Base-by-base conservation (phyloP, 208 protist species). In the Trypanosoma caninum region DNA sequence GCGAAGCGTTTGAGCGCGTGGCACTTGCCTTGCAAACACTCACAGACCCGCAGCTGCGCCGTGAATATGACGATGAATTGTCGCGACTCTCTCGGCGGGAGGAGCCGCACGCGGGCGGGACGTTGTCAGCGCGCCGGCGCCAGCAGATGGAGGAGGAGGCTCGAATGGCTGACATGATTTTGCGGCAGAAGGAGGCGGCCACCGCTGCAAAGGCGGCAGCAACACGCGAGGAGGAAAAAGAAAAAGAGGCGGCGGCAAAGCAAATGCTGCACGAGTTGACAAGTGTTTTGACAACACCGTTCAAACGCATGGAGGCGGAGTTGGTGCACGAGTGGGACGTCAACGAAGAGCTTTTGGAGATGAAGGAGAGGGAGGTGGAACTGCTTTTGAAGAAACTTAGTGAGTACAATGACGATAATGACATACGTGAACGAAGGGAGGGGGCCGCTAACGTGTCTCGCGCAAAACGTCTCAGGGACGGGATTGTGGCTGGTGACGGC, bases 321-420 rank as follows among this genome's bases (percentile, higher is more conserved):
- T 42, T 94, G 22, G 69, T 94, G 27, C 68, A 74, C 13, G 83
- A 89, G 34, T 91, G 83, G 82, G 79, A 91, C 47, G 76, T 94
- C 18, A 78, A 87, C 34, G 76, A 69, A 51, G 83, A 87, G 2
- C 58, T 87, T 44, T 61, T 94, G 38, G 44, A 22, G n/a, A 77
- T 85, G 70, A 94, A 91, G 56, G 58, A 61, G 33, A 28, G 31
- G 25, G 87, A 94, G 23, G 72, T 90, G 10, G 57, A 62, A 42
- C 45, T 50, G 37, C 64, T 93, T 45, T 60, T 93, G 54, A 33
- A 47, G 23, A 58, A 80, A 45, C 59, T 93, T 6, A 58, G 41
- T 53, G 53, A 28, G 25, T 61, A 51, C 59, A 46, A 65, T 47
- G 22, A 58, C 27, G 38, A 56, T 20, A 48, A 13, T 11, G 11